Percentiles rank a stretch among this genome's conserved stretches.
Evolutionary conservation across 176 grass and related monocot genomes (phyloP).

Genomic region (Oryza meyeriana): DNA sequence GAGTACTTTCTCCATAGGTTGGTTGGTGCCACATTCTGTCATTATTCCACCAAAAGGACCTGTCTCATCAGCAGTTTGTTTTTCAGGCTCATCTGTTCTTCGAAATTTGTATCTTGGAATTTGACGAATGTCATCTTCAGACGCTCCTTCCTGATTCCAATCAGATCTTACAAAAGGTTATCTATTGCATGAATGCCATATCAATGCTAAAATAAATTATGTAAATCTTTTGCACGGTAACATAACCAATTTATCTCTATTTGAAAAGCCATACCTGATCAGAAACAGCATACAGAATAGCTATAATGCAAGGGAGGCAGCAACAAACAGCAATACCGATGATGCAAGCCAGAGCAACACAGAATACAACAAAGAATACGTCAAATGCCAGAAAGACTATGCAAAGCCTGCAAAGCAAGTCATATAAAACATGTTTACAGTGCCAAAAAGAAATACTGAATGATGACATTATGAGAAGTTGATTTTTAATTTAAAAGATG

Average conservation of each 20-base stretch:
- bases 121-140: constrained; percentile 80
- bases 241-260: not conserved
- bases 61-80: constrained; percentile 28
- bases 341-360: constrained; percentile 79
- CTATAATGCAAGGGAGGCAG: constrained; percentile 96
- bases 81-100: constrained; percentile 45
- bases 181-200: not conserved
- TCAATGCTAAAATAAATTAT: not conserved
- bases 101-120: constrained; percentile 79
- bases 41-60: constrained; percentile 66
- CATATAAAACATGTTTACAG: constrained; percentile 23
- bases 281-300: constrained; percentile 81
- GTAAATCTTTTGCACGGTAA: not conserved
- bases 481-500: not conserved
- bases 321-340: constrained; percentile 96
- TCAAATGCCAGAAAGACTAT: constrained; percentile 95
- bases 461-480: not conserved
- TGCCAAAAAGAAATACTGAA: not conserved
- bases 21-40: constrained; percentile 63
- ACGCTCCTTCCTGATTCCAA: constrained; percentile 80
- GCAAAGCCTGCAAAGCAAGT: constrained; percentile 60
- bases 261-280: constrained; percentile 67
- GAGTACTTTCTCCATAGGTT: constrained; percentile 67
- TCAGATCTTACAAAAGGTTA: constrained; percentile 8
- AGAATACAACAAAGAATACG: constrained; percentile 93